phyloP scores from a whole-genome alignment of 78 protist species.

The Isochrysis galbana region DNA sequence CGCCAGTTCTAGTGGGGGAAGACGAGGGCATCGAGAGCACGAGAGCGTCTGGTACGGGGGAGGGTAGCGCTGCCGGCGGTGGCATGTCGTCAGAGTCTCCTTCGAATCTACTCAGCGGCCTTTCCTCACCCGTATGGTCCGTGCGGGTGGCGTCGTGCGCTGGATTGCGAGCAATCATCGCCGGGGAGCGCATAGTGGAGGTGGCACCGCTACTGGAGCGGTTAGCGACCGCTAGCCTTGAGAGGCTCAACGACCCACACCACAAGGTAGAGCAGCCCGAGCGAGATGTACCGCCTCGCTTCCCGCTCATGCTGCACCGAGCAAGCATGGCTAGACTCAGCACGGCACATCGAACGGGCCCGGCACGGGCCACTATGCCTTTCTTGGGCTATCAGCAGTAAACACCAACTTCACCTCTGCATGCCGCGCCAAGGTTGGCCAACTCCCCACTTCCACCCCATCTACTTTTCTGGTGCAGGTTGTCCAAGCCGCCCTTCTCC shows the following conservation, averaged over 20 bases:
- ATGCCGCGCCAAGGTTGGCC: too few relatives aligned
- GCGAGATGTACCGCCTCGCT: too few relatives aligned
- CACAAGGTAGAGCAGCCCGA: too few relatives aligned
- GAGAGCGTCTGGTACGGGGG: not conserved
- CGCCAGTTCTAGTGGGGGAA: not conserved
- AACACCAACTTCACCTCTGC: too few relatives aligned
- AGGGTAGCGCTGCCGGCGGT: not conserved
- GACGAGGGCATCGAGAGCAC: not conserved
- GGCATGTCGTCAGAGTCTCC: not conserved
- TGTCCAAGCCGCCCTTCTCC: too few relatives aligned
- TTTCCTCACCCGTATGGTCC: not conserved
- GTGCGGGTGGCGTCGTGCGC: not conserved
- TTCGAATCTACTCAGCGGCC: not conserved
- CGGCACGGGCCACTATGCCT: too few relatives aligned
- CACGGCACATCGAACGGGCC: too few relatives aligned
- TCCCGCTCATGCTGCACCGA: too few relatives aligned
- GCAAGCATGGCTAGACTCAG: too few relatives aligned
- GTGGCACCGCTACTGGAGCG: not conserved
- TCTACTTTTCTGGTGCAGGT: too few relatives aligned
- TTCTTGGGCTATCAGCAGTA: too few relatives aligned
- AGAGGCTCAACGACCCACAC: not conserved
- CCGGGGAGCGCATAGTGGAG: not conserved
- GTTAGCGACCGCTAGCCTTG: not conserved
- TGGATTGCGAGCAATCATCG: not conserved
- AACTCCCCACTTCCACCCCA: too few relatives aligned